Evolutionary conservation across 345 rosid species (phyloP), one percentile per base, ranked within the genome.

Genomic region (Acer negundo): DNA sequence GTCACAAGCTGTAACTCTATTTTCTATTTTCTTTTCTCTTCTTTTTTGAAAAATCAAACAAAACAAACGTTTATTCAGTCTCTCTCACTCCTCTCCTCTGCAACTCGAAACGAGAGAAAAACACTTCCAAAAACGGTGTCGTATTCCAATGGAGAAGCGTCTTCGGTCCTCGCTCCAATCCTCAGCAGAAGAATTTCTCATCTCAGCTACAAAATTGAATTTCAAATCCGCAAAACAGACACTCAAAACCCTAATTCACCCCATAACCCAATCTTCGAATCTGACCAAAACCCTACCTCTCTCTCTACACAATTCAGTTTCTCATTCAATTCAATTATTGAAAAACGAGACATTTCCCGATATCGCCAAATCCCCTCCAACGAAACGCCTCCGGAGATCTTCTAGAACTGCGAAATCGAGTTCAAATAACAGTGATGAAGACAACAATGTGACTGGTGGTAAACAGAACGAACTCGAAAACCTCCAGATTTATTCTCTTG

Each of bases 111-210:
- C n/a, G 7, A 56, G 31, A 59, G 63, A 31, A 59, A 42, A 40
- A 62, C 47, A 22, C 42, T 55, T 72, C 24, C n/a, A 20, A 53
- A 20, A 65, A 75, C 58, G 31, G 38, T 4, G 38, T 35, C 38
- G 38, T 9, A 7, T 16, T 23, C 40, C 75, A 71, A 90, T 92
- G 97, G 95, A 92, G 90, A 94, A 91, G 85, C 82, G 88, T 40
- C 94, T 91, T 23, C 89, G 97, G 6, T 86, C 94, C 1, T 84
- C 90, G 61, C 94, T 93, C 66, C 83, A 82, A 58, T 89, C 93
- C 71, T 89, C 97, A 2, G 88, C 97, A 13, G 89, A 89, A 4
- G 97, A 92, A 24, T 92, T 93, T 87, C 81, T 93, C 71, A 80
- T 89, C 63, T 61, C 87, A 61, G 92, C 89, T 78, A 67, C 79